Evolutionary conservation across 1,284 basidiomycete genomes (phyloP).

Genomic region (Erythrobasidium hasegawianum): DNA sequence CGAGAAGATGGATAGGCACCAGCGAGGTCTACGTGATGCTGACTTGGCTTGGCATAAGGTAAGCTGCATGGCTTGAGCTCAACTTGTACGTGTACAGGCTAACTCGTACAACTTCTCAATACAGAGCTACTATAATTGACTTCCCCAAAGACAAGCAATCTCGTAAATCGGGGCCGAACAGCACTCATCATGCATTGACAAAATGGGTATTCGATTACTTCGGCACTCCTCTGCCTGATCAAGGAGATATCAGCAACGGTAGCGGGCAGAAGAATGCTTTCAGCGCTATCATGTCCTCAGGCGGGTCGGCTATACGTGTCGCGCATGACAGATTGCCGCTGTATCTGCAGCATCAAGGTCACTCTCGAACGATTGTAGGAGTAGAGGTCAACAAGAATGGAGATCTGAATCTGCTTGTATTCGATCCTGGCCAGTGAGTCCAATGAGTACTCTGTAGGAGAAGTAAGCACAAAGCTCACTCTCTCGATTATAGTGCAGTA

Average conservation of each 20-base stretch:
- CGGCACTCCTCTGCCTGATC: not conserved
- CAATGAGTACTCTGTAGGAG: too few species aligned
- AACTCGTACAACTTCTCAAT: too few species aligned
- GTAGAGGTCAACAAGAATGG: slow-evolving; percentile 40
- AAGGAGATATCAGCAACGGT: not conserved
- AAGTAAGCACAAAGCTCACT: too few species aligned
- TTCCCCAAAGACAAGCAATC: slow-evolving; percentile 39
- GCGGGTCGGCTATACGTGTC: slow-evolving; percentile 23
- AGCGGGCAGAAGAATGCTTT: slow-evolving; percentile 33
- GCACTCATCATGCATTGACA: slow-evolving; percentile 35
- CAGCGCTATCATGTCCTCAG: slow-evolving; percentile 22
- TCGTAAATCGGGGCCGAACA: slow-evolving; percentile 2
- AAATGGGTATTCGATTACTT: slow-evolving; percentile 43
- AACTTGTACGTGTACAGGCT: too few species aligned
- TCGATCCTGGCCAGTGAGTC: slow-evolving; percentile 45
- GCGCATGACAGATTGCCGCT: slow-evolving; percentile 38
- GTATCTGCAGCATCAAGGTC: slow-evolving; percentile 46
- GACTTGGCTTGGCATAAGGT: slow-evolving; percentile 42
- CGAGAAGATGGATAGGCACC: slow-evolving; percentile 45
- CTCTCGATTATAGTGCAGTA: not conserved
- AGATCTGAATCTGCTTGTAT: slow-evolving; percentile 41
- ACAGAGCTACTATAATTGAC: slow-evolving; percentile 42
- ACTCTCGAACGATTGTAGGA: slow-evolving; percentile 45
- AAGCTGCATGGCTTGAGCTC: not conserved
- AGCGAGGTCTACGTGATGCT: slow-evolving; percentile 45